A percentile compares a stretch with the other conserved stretches of the same genome.
phyloP scores from a whole-genome alignment of 345 rosid species.

The Camelina hispida region DNA sequence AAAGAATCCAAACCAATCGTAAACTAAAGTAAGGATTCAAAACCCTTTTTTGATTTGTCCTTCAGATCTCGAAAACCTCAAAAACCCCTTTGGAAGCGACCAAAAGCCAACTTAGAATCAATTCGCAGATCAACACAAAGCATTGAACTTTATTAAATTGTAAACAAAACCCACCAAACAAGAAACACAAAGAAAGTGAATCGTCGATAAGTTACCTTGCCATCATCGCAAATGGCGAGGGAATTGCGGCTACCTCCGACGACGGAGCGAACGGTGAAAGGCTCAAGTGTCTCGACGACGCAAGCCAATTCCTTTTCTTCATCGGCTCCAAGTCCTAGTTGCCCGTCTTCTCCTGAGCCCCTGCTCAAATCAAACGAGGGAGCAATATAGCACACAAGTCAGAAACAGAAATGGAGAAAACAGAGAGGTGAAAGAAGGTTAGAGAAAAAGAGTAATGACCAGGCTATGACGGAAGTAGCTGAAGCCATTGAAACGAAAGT shows the following conservation, averaged over 20 bases:
- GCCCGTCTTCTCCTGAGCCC: slow-evolving; percentile 99
- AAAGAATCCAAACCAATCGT: slow-evolving; percentile 18
- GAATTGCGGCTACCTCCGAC: slow-evolving; percentile 99
- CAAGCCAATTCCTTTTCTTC: slow-evolving; percentile 87
- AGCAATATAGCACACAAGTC: slow-evolving; percentile 24
- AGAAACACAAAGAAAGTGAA: slow-evolving; percentile 2
- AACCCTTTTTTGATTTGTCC: slow-evolving; percentile 17
- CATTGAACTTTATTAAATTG: neutral
- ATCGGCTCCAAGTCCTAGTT: slow-evolving; percentile 79
- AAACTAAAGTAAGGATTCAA: no score
- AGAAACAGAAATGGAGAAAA: slow-evolving; percentile 12
- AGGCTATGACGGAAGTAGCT: slow-evolving; percentile 54
- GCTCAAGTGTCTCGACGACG: slow-evolving; percentile 71
- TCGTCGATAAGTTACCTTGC: slow-evolving; percentile 59
- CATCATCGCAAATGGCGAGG: slow-evolving; percentile 95
- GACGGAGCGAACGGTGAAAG: slow-evolving; percentile 71
- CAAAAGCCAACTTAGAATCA: slow-evolving; percentile 1
- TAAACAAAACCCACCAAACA: slow-evolving; percentile 5
- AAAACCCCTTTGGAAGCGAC: slow-evolving; percentile 19
- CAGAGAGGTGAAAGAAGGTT: slow-evolving; percentile 1
- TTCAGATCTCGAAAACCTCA: slow-evolving; percentile 25
- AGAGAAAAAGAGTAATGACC: slow-evolving; percentile 40
- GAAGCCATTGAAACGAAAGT: slow-evolving; percentile 48
- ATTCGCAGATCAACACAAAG: slow-evolving; percentile 3
- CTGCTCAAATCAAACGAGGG: slow-evolving; percentile 43